Evolutionary conservation across 768 basidiomycete species (phyloP), one percentile per base, ranked within the genome.

Genomic region (Macrolepiota dolichaula): DNA sequence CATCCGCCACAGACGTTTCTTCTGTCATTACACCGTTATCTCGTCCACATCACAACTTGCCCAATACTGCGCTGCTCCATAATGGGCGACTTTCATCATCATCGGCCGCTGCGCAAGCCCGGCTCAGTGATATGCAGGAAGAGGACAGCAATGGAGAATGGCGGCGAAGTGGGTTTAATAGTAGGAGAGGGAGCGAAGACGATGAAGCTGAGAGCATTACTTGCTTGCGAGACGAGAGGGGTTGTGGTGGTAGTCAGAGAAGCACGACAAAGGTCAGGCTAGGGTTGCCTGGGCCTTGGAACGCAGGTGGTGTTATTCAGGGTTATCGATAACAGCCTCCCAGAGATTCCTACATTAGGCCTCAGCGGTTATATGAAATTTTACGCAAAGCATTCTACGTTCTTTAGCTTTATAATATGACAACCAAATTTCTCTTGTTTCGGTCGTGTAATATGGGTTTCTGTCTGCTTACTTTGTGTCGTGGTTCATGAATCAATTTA

Each of bases 131-230:
- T 19, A 62, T 59, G 46, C 63, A 64, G 25, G 63, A 65, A 42
- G 54, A 59, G 24, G 67, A 69, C 42, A 64, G 62, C 7, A 70
- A 68, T 32, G 72, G 66, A 63, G 69, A 69, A 49, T 68, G 72
- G 50, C 72, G 67, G 67, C 70, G 69, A 12, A 59, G 64, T 24
- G 72, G 69, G 6, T 72, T 68, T 68, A 64, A 65, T 15, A 66
- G 60, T 42, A 63, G 66, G 49, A 67, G 64, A 40, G 61, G 67
- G 17, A 74, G 71, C 13, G 73, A 70, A 49, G 72, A 73, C 36
- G 73, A 73, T n/a, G 68, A 71, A 50, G 51, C 59, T n/a, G 70
- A 69, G 32, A 66, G 65, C 13, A 69, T 69, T 55, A 62, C 63
- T 40, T 68, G 68, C 17, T 68, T 72, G 19, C 37, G 24, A n/a